Base-by-base conservation (phyloP, 164 flowering plant species). In the Aristolochia californica region DNA sequence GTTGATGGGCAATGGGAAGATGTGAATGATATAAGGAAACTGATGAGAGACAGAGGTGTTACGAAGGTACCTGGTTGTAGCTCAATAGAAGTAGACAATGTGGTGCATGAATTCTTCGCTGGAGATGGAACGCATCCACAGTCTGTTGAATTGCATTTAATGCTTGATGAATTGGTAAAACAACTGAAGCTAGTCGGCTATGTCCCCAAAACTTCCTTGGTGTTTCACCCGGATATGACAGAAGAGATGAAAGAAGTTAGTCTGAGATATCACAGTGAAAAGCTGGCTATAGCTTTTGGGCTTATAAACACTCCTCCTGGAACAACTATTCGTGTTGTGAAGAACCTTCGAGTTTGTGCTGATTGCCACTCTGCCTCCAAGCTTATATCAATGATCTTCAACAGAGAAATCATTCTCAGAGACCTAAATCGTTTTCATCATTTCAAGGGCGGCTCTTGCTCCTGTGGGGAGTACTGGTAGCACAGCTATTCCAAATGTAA, bases 341-440 rank as follows among this genome's bases (percentile, higher is more conserved):
- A 87, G 75, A 87, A 87, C 57, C 85, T 87, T 21, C 68, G 91
- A 17, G 80, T 83, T 0, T 84, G 87, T 66, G 78, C 75, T 22
- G 95, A 87, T 61, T 84, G 91, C 53, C 95, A 87, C 63, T 69
- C 77, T 26, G 87, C 83, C 21, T 85, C 83, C 10, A 87, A 87
- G 68, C 53, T 77, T 57, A 72, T 80, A 49, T 84, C 88, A 0
- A 26, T 62, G 56, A 61, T 83, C 57, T 79, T 67, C 62, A 68
- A 63, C 23, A 74, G 85, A 62, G 60, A 74, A 64, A 82, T 84
- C 24, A 62, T 87, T 66, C 77, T 87, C 15, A 66, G 88, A 67
- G 95, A 84, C 66, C 75, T 82, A 28, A 84, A 80, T 43, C 74
- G 86, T 20, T 84, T 87, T 58, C 95, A 87, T 68, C 86, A 80